phyloP scores from a whole-genome alignment of 2,329 filamentous ascomycete species.

The Chaetomiaceae sp. region DNA sequence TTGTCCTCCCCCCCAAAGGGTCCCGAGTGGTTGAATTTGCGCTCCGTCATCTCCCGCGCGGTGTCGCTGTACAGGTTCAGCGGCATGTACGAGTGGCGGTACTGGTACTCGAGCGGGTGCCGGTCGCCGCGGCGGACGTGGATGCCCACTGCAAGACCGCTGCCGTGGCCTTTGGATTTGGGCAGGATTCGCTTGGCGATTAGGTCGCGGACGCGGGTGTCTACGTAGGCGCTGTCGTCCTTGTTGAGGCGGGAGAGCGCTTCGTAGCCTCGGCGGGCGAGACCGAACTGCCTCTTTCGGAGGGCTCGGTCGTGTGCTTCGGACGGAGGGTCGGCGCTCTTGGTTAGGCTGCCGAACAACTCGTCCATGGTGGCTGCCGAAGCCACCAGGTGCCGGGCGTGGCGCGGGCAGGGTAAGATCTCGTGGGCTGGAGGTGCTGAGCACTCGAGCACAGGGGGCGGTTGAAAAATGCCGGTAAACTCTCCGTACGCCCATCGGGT shows the following conservation, averaged over 20 bases:
- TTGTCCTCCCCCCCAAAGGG: conserved; percentile 33
- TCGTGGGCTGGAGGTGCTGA: conserved; percentile 68
- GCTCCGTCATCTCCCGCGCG: conserved; percentile 52
- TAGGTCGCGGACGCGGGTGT: conserved; percentile 54
- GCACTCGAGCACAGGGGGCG: conserved; percentile 62
- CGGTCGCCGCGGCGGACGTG: conserved; percentile 78
- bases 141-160: conserved; percentile 60
- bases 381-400: conserved; percentile 69
- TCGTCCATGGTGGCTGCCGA: conserved; percentile 63
- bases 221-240: conserved; percentile 63
- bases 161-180: conserved; percentile 35
- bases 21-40: conserved; percentile 41
- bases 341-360: conserved; percentile 56
- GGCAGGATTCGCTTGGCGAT: conserved; percentile 39
- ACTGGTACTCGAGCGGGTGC: conserved; percentile 73
- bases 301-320: conserved; percentile 46
- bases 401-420: conserved; percentile 74
- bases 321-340: conserved; percentile 44
- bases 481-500: conserved; percentile 76
- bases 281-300: conserved; percentile 59
- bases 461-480: conserved; percentile 67
- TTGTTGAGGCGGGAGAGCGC: conserved; percentile 66
- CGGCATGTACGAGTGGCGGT: conserved; percentile 73
- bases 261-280: conserved; percentile 67
- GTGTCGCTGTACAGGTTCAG: conserved; percentile 61